Percentiles rank a stretch among this genome's conserved stretches.
These are phyloP conservation scores for Vanrija sp. DNA, from an alignment of 1,284 basidiomycete species.

Conservation along the genomic window DNA sequence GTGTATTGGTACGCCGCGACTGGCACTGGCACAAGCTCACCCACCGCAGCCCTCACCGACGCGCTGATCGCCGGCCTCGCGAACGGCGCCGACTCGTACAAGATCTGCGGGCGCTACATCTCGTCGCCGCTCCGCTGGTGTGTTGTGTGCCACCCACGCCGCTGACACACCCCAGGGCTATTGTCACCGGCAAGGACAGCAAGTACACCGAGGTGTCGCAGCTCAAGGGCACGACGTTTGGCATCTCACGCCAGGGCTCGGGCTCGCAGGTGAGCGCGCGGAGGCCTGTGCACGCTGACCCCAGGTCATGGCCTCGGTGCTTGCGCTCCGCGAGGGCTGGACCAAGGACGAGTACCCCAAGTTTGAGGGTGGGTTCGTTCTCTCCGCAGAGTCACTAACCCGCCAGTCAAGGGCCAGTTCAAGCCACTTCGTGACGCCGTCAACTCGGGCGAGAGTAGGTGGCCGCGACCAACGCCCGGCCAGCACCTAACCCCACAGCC, in stretches of 20 bases:
- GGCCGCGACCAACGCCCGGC: too few species aligned
- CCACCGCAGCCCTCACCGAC: conserved; percentile 72
- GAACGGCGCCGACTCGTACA: conserved; percentile 78
- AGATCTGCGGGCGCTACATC: conserved; percentile 90
- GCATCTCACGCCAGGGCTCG: conserved; percentile 77
- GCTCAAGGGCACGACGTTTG: conserved; percentile 74
- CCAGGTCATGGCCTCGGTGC: conserved; percentile 92
- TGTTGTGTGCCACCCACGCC: conserved; percentile 12
- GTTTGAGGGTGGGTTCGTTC: conserved; percentile 64
- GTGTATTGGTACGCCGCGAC: conserved; percentile 63
- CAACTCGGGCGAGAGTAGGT: conserved; percentile 62
- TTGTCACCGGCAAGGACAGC: conserved; percentile 77
- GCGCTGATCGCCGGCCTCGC: conserved; percentile 89
- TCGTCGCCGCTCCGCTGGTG: conserved; percentile 81
- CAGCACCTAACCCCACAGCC: conserved; percentile 14
- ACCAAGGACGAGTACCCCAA: conserved; percentile 53
- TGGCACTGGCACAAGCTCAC: background rate
- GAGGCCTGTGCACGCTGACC: conserved; percentile 21
- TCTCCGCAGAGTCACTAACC: background rate
- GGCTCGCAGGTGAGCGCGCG: conserved; percentile 11
- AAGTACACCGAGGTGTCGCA: conserved; percentile 69
- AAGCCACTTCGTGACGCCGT: conserved; percentile 84
- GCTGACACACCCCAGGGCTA: conserved; percentile 61
- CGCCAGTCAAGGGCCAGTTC: conserved; percentile 80
- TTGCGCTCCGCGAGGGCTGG: conserved; percentile 85